Percentiles rank a stretch among this genome's conserved stretches.
phyloP scores from a whole-genome alignment of 306 rosid genomes.

The Trichosanthes cucumerina region DNA sequence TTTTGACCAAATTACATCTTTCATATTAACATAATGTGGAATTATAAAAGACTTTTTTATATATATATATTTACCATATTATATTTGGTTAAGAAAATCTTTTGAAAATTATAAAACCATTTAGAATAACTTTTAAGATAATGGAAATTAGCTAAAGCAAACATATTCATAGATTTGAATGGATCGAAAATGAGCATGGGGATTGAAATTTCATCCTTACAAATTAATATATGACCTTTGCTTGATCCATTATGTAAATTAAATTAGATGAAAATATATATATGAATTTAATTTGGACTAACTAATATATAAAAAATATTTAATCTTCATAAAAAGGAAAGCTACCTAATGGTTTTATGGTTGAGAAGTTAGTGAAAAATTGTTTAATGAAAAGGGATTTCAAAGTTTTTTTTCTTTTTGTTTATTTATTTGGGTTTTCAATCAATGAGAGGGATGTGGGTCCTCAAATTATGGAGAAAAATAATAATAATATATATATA shows the following conservation, averaged over 20 bases:
- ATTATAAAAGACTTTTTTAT: not conserved
- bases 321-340: too few species aligned
- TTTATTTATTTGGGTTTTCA: not conserved
- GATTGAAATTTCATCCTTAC: too few species aligned
- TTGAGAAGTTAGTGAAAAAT: not conserved
- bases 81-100: too few species aligned
- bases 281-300: too few species aligned
- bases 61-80: too few species aligned
- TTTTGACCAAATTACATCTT: not conserved
- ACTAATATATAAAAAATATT: too few species aligned
- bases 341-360: not conserved
- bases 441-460: slow-evolving; percentile 1
- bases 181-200: too few species aligned
- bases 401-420: not conserved
- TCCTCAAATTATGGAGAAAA: not conserved
- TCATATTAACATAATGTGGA: not conserved
- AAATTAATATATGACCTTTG: too few species aligned
- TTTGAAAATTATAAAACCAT: too few species aligned
- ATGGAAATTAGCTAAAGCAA: not conserved
- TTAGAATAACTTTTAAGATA: too few species aligned
- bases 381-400: not conserved
- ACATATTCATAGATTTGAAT: not conserved
- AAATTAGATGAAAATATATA: too few species aligned
- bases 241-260: too few species aligned
- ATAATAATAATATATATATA: not conserved